A percentile compares a stretch with the other conserved stretches of the same genome.
phyloP scores from a whole-genome alignment of 257 asterid species.

The Solanum peruvianum region DNA sequence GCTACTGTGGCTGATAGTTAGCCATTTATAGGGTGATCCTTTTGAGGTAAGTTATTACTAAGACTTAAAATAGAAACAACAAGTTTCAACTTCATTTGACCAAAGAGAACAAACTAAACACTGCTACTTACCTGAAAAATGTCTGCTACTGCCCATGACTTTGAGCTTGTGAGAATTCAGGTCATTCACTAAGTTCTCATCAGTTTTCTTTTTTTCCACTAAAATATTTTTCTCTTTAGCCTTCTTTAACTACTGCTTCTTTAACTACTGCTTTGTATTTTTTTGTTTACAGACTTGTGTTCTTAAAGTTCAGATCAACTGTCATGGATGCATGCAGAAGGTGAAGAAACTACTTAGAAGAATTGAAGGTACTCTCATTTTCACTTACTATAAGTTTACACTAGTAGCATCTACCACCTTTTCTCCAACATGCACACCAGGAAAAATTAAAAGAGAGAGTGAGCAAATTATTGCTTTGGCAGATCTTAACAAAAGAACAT shows the following conservation, averaged over 20 bases:
- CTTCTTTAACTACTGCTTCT: background rate
- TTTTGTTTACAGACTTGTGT: constrained; percentile 28
- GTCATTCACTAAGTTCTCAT: background rate
- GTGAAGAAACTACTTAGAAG: constrained; percentile 50
- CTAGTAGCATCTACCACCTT: background rate
- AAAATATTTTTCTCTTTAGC: background rate
- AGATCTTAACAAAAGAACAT: background rate
- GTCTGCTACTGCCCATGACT: constrained; percentile 10
- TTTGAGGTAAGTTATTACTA: background rate
- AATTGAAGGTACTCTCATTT: constrained; percentile 34
- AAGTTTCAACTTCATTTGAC: background rate
- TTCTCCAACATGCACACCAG: background rate
- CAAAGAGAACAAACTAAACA: background rate
- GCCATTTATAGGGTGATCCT: background rate
- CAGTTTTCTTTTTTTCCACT: background rate
- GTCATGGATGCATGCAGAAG: constrained; percentile 54
- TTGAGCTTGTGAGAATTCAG: constrained; percentile 24
- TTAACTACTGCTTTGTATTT: background rate
- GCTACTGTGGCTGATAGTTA: background rate
- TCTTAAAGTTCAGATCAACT: constrained; percentile 65
- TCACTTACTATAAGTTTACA: background rate
- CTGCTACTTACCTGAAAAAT: constrained; percentile 1
- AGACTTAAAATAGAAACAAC: background rate
- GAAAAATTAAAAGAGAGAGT: background rate
- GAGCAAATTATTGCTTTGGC: background rate